Evolutionary conservation across 305 asterid genomes (phyloP).

Genomic region (Andrographis paniculata): DNA sequence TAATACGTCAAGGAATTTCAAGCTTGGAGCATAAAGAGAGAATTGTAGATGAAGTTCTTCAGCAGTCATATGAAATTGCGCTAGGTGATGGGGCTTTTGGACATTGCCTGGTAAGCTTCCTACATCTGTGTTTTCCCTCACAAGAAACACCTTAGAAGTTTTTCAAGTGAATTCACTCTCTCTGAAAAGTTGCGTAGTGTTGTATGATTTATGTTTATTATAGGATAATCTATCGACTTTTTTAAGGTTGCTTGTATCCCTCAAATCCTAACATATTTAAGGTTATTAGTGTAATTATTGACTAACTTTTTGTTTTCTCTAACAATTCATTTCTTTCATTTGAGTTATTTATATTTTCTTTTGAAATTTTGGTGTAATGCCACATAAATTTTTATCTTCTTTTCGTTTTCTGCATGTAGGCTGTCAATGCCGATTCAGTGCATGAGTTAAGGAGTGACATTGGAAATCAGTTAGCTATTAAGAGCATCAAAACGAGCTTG

Average conservation of each 20-base stretch:
- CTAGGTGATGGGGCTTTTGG: constrained; percentile 75
- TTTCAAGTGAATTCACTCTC: too few relatives aligned
- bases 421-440: constrained; percentile 66
- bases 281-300: too few relatives aligned
- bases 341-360: neutral
- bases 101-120: constrained; percentile 60
- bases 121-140: neutral
- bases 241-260: too few relatives aligned
- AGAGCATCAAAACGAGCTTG: constrained; percentile 58
- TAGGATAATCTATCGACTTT: too few relatives aligned
- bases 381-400: neutral
- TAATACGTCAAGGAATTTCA: constrained; percentile 55
- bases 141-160: too few relatives aligned
- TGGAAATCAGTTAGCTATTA: constrained; percentile 71
- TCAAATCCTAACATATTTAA: too few relatives aligned
- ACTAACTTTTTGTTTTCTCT: too few relatives aligned
- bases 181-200: too few relatives aligned
- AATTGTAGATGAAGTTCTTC: constrained; percentile 46
- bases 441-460: constrained; percentile 77
- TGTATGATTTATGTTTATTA: too few relatives aligned
- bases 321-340: too few relatives aligned
- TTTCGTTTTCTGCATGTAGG: constrained; percentile 33
- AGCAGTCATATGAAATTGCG: constrained; percentile 57
- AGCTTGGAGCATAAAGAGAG: constrained; percentile 62
- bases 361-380: neutral